Evolutionary conservation across 768 basidiomycete species (phyloP), one percentile per base, ranked within the genome.

Genomic region (Lentinula boryana): DNA sequence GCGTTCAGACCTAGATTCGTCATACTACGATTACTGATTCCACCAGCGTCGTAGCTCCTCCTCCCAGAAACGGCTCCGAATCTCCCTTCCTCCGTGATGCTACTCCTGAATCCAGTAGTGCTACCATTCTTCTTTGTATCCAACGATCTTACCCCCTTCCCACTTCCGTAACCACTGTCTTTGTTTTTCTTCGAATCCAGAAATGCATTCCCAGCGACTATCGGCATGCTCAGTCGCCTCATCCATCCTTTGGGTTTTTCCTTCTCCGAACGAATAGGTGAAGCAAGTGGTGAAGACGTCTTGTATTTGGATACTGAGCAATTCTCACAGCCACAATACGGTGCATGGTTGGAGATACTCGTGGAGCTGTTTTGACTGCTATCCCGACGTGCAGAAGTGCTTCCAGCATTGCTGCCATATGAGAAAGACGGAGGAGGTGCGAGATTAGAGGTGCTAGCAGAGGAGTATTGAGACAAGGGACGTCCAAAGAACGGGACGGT

Each of bases 211-310:
- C 76, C 76, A 3, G 82, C 82, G n/a, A 82, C 75, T 4, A 78
- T 80, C 1, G 89, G 89, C 87, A 91, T 89, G 65, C 90, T 91
- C 61, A 92, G 69, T 58, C 89, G 76, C 21, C 89, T 75, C 63
- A 91, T 88, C 90, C 90, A 91, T 0, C 87, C 82, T 60, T 81
- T 87, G 8, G 84, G 77, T 65, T 86, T 86, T 57, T 84, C 81
- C 46, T 80, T 68, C 13, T 52, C 52, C 52, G 70, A 65, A 23
- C 57, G 57, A 16, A 43, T 62, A 55, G 51, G 66, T 60, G 51
- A 58, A 16, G 49, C 62, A 10, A 70, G 65, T 5, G 69, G 61
- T 18, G 63, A 44, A 12, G 68, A 63, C 10, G 61, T 58, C 62
- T 73, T 77, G 68, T 89, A 89, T 63, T 85, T 84, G 52, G 74